phyloP scores from a whole-genome alignment of 192 early-diverging fungal species.

The Thamnidium elegans region DNA sequence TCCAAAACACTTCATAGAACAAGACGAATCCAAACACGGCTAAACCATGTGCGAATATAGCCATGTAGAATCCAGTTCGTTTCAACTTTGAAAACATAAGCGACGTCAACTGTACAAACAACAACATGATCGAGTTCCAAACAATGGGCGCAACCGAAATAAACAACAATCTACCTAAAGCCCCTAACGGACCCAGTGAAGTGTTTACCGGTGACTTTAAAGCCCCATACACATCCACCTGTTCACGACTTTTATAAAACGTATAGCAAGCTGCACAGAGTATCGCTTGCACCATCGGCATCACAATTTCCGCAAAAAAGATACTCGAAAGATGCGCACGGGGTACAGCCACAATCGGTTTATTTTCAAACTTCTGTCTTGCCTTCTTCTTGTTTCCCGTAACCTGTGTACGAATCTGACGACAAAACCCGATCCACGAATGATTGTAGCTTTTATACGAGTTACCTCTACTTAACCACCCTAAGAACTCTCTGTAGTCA shows the following conservation, averaged over 20 bases:
- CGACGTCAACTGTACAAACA: constrained; percentile 53
- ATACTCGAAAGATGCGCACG: constrained; percentile 58
- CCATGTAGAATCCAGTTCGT: constrained; percentile 55
- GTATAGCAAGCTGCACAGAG: constrained; percentile 51
- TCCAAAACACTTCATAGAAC: constrained; percentile 57
- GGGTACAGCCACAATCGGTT: constrained; percentile 46
- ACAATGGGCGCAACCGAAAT: constrained; percentile 54
- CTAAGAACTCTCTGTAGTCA: constrained; percentile 66
- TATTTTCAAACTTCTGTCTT: constrained; percentile 35
- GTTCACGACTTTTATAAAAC: constrained; percentile 51
- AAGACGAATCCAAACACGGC: constrained; percentile 48
- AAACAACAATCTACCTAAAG: constrained; percentile 48
- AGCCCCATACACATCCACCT: constrained; percentile 3
- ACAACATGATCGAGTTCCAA: constrained; percentile 50
- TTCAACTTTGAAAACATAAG: constrained; percentile 38
- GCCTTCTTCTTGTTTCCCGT: constrained; percentile 64
- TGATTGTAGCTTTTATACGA: constrained; percentile 50
- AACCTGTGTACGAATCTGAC: constrained; percentile 53
- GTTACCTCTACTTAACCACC: constrained; percentile 64
- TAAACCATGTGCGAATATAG: constrained; percentile 52
- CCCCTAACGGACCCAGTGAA: constrained; percentile 15
- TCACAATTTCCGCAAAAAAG: constrained; percentile 57
- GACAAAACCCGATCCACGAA: constrained; percentile 68
- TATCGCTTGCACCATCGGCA: constrained; percentile 56
- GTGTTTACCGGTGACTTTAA: neutral